Evolutionary conservation across 2,329 filamentous ascomycete genomes (phyloP).

Genomic region (Penicillium sp.): DNA sequence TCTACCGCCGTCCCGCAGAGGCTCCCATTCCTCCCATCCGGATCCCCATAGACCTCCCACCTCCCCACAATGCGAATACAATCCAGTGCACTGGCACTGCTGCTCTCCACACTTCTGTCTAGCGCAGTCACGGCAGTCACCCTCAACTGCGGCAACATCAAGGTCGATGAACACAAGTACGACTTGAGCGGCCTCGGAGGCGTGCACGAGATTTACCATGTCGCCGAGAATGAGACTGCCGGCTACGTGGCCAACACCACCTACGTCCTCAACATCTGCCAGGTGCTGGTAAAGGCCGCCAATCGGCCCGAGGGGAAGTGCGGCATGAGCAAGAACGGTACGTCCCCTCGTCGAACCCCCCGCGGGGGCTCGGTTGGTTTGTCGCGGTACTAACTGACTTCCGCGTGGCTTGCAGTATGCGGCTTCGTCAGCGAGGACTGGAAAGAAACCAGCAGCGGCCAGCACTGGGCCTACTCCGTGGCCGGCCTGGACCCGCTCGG

Average conservation of each 20-base stretch:
- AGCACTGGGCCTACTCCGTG: conserved; percentile 65
- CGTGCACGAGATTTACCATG: conserved; percentile 37
- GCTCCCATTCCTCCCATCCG: conserved; percentile 7
- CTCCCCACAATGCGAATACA: conserved; percentile 35
- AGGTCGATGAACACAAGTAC: conserved; percentile 38
- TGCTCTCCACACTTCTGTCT: conserved; percentile 30
- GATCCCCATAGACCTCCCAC: conserved; percentile 1
- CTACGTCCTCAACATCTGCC: conserved; percentile 40
- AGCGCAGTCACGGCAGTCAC: conserved; percentile 29
- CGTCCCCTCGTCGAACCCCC: too few species aligned
- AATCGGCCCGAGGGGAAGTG: conserved; percentile 30
- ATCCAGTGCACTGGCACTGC: conserved; percentile 21
- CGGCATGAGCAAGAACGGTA: conserved; percentile 37
- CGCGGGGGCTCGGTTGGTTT: too few species aligned
- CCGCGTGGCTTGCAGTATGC: conserved; percentile 58
- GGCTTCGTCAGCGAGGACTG: conserved; percentile 61
- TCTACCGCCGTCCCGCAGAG: not conserved
- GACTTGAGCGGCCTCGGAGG: conserved; percentile 40
- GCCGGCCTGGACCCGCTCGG: conserved; percentile 65
- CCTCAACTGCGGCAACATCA: conserved; percentile 42
- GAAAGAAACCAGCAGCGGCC: conserved; percentile 48
- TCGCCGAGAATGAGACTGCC: conserved; percentile 23
- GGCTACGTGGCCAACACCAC: conserved; percentile 34
- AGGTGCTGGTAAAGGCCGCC: conserved; percentile 28
- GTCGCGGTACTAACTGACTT: too few species aligned